Evolutionary conservation across 225 moss, liverwort and hornwort species (phyloP).

Genomic region (Neckera pumila): DNA sequence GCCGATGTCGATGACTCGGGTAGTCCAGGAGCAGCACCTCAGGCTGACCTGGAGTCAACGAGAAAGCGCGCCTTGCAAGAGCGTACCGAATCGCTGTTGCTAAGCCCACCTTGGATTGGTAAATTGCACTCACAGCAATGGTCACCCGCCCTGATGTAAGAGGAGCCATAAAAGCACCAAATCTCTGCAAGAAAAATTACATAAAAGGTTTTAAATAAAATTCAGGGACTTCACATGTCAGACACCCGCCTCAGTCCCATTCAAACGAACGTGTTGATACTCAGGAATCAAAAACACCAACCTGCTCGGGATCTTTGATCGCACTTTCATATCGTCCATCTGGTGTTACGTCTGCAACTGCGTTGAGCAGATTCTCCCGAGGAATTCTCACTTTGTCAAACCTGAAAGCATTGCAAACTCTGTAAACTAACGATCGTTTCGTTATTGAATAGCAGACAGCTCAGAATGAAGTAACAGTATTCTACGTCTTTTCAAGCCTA

Average conservation of each 20-base stretch:
- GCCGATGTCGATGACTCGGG: slow-evolving; percentile 88
- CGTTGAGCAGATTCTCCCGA: slow-evolving; percentile 87
- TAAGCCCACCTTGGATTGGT: slow-evolving; percentile 77
- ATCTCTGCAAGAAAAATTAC: slow-evolving; percentile 47
- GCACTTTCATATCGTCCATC: slow-evolving; percentile 82
- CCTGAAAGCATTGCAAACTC: slow-evolving; percentile 25
- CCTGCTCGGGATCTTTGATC: slow-evolving; percentile 93
- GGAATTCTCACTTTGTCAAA: slow-evolving; percentile 91
- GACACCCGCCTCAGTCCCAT: background rate
- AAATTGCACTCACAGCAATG: slow-evolving; percentile 62
- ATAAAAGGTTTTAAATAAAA: background rate
- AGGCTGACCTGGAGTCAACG: slow-evolving; percentile 52
- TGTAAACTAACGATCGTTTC: background rate
- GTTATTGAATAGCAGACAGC: background rate
- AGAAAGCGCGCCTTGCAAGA: slow-evolving; percentile 85
- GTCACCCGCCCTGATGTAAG: slow-evolving; percentile 84
- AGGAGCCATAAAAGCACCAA: slow-evolving; percentile 96
- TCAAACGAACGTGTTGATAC: background rate
- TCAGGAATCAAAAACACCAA: background rate
- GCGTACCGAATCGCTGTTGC: slow-evolving; percentile 88
- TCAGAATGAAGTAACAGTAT: background rate
- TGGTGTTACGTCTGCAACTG: slow-evolving; percentile 85
- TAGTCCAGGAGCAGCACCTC: slow-evolving; percentile 90
- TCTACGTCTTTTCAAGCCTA: background rate
- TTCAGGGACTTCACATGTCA: background rate